phyloP scores from a whole-genome alignment of 352 stramenopile genomes.

The Phytophthora tentaculata region DNA sequence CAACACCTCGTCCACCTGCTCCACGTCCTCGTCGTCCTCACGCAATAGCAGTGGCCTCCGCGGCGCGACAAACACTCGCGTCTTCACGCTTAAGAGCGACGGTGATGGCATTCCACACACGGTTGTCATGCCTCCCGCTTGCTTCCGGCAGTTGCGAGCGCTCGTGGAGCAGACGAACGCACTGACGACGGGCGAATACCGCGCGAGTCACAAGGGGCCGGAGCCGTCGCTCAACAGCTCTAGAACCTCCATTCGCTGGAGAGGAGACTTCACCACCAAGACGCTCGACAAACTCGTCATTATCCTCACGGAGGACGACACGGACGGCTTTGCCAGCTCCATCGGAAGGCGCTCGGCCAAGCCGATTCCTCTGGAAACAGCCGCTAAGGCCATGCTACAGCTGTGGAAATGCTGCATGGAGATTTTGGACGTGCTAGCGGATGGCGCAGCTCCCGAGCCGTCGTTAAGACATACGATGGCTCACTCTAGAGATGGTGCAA shows the following conservation, averaged over 20 bases:
- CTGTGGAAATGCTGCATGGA: slow-evolving; percentile 67
- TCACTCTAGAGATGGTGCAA: slow-evolving; percentile 24
- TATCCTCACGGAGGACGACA: slow-evolving; percentile 47
- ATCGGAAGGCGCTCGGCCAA: slow-evolving; percentile 40
- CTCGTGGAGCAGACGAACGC: slow-evolving; percentile 36
- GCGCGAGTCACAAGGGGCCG: slow-evolving; percentile 24
- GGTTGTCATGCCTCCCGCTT: slow-evolving; percentile 41
- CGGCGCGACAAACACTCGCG: slow-evolving; percentile 3
- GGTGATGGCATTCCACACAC: slow-evolving; percentile 21
- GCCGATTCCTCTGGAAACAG: slow-evolving; percentile 42
- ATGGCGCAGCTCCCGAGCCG: slow-evolving; percentile 31
- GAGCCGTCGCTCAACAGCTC: slow-evolving; percentile 21
- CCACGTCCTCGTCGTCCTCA: slow-evolving; percentile 36
- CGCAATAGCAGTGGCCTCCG: slow-evolving; percentile 27
- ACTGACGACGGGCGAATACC: slow-evolving; percentile 26
- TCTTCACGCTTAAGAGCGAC: slow-evolving; percentile 33
- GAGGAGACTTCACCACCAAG: slow-evolving; percentile 39
- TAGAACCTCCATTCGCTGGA: slow-evolving; percentile 21
- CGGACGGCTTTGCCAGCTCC: slow-evolving; percentile 33
- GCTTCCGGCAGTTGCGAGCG: slow-evolving; percentile 45
- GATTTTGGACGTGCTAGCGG: slow-evolving; percentile 47
- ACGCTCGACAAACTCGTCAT: slow-evolving; percentile 41
- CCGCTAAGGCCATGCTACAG: slow-evolving; percentile 51
- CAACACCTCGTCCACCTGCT: slow-evolving; percentile 37
- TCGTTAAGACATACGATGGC: slow-evolving; percentile 40